phyloP scores from a whole-genome alignment of 2,329 filamentous ascomycete species.

The Ascochyta viciae-villosae region DNA sequence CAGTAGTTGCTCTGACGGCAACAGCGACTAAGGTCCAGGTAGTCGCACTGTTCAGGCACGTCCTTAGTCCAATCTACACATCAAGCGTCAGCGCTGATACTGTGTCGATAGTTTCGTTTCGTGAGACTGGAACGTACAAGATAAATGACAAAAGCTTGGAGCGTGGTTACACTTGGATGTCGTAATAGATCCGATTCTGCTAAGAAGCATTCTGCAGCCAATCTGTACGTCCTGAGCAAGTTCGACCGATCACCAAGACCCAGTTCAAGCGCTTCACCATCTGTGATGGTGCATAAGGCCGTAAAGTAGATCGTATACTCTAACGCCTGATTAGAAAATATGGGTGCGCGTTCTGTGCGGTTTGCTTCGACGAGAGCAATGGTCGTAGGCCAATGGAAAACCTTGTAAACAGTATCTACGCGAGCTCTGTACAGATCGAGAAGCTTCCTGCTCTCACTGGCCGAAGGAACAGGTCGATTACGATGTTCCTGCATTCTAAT shows the following conservation, averaged over 20 bases:
- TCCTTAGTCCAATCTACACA: no score
- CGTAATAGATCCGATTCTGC: slow-evolving; percentile 8
- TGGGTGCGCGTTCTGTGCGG: no score
- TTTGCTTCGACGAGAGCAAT: no score
- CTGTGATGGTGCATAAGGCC: slow-evolving; percentile 12
- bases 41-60: no score
- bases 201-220: neutral
- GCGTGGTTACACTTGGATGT: neutral
- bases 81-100: no score
- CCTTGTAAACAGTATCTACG: slow-evolving; percentile 20
- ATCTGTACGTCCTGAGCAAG: neutral
- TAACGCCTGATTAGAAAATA: neutral
- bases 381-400: slow-evolving; percentile 19
- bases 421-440: slow-evolving; percentile 15
- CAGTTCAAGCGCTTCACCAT: neutral
- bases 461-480: neutral
- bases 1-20: no score
- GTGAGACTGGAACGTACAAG: no score
- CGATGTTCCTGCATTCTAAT: no score
- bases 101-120: no score
- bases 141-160: no score
- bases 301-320: slow-evolving; percentile 12
- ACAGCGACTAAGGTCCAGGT: no score
- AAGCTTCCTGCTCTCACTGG: neutral
- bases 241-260: slow-evolving; percentile 1